Conservation (phyloP, 2,329 filamentous ascomycete species). For the Nakataea oryzae region DNA sequence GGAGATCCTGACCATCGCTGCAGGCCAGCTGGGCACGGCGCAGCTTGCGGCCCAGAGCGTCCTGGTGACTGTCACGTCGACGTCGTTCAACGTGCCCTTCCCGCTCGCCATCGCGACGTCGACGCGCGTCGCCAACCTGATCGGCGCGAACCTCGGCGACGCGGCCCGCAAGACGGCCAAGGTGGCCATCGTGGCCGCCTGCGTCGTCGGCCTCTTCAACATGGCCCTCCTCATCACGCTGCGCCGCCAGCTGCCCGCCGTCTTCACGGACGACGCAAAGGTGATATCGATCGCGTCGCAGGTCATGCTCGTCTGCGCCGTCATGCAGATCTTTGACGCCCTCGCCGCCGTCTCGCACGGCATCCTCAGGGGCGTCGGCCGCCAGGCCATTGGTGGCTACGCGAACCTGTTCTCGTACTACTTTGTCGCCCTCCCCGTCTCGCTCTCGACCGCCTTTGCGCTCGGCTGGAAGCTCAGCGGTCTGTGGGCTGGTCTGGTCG, state of each 20-base stretch:
- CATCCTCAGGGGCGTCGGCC: slow-evolving; percentile 57
- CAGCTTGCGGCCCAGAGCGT: slow-evolving; percentile 62
- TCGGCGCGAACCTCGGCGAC: slow-evolving; percentile 55
- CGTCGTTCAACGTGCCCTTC: slow-evolving; percentile 66
- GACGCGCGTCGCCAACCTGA: slow-evolving; percentile 63
- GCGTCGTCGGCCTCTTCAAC: slow-evolving; percentile 46
- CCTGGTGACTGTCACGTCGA: slow-evolving; percentile 50
- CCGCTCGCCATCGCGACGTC: slow-evolving; percentile 60
- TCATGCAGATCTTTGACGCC: slow-evolving; percentile 64
- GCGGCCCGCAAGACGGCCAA: slow-evolving; percentile 55
- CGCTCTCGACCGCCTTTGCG: slow-evolving; percentile 55
- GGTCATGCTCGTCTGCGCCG: slow-evolving; percentile 56
- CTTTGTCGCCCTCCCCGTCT: slow-evolving; percentile 58
- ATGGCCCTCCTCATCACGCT: slow-evolving; percentile 47
- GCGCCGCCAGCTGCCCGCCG: slow-evolving; percentile 47
- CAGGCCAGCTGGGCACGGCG: slow-evolving; percentile 54
- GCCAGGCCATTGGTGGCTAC: slow-evolving; percentile 62
- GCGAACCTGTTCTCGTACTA: slow-evolving; percentile 66
- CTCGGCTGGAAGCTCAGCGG: slow-evolving; percentile 55
- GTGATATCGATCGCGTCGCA: slow-evolving; percentile 43
- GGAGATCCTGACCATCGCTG: slow-evolving; percentile 59
- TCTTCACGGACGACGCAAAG: slow-evolving; percentile 48
- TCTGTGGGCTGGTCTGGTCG: slow-evolving; percentile 54
- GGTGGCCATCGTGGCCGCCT: slow-evolving; percentile 27
- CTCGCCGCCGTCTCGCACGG: slow-evolving; percentile 57